Evolutionary conservation across 129 eudicot species (phyloP).

Genomic region (Arctium lappa): DNA sequence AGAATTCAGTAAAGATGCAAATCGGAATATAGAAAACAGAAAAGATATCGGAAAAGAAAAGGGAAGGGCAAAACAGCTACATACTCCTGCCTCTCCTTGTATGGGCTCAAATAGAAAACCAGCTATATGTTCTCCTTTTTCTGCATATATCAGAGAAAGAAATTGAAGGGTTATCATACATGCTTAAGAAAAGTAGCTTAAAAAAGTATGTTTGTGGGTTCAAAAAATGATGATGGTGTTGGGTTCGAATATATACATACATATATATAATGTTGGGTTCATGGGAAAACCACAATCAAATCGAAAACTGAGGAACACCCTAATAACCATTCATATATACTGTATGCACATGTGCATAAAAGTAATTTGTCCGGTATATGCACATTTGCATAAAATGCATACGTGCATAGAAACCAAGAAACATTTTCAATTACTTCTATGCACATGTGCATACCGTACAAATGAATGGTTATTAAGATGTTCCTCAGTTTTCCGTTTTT

Average conservation of each 20-base stretch:
- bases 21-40: neutral
- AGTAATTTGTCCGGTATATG: neutral
- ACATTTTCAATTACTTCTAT: too few relatives aligned
- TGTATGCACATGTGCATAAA: too few relatives aligned
- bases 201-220: neutral
- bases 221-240: too few relatives aligned
- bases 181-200: constrained; percentile 6
- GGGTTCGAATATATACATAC: neutral
- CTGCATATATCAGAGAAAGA: constrained; percentile 35
- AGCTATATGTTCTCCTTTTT: constrained; percentile 86
- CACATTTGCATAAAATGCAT: too few relatives aligned
- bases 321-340: too few relatives aligned
- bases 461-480: neutral
- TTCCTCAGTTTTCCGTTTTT: neutral
- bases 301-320: too few relatives aligned
- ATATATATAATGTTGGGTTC: neutral
- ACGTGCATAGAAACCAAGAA: too few relatives aligned
- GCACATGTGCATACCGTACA: neutral
- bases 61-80: neutral
- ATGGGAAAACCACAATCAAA: too few relatives aligned
- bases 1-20: neutral
- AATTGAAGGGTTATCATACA: neutral
- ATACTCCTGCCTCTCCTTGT: constrained; percentile 99
- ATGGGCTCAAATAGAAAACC: constrained; percentile 97
- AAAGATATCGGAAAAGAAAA: neutral